phyloP scores from a whole-genome alignment of 352 stramenopile species.

The Globisporangium parvum region DNA sequence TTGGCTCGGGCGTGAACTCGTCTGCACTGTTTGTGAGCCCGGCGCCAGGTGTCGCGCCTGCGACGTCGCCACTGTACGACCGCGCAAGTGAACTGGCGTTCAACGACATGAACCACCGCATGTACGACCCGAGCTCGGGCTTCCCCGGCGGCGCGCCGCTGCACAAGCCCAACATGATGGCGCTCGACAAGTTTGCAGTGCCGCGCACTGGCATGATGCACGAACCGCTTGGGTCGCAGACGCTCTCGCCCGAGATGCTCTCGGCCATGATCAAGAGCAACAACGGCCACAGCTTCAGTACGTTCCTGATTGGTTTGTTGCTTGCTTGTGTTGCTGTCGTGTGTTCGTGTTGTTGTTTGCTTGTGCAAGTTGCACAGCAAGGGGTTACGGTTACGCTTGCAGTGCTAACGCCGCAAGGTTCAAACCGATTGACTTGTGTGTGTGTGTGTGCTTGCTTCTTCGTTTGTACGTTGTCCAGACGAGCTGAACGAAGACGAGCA shows the following conservation, averaged over 20 bases:
- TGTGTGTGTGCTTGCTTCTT: not conserved
- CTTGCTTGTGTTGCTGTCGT: not conserved
- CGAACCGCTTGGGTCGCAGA: slow-evolving; percentile 58
- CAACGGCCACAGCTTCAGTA: slow-evolving; percentile 44
- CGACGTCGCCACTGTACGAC: slow-evolving; percentile 37
- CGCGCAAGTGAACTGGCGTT: slow-evolving; percentile 52
- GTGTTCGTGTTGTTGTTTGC: not conserved
- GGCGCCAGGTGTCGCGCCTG: slow-evolving; percentile 16
- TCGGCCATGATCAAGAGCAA: slow-evolving; percentile 83
- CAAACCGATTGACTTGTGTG: not conserved
- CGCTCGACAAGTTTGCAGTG: slow-evolving; percentile 13
- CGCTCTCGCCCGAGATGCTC: slow-evolving; percentile 72
- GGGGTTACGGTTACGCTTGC: not conserved
- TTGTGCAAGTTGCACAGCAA: not conserved
- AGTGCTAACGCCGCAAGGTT: not conserved
- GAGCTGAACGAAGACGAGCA: slow-evolving; percentile 80
- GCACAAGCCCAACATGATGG: slow-evolving; percentile 26
- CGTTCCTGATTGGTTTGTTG: slow-evolving; percentile 9
- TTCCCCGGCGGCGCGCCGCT: slow-evolving; percentile 37
- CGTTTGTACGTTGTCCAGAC: slow-evolving; percentile 25
- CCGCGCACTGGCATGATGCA: slow-evolving; percentile 20
- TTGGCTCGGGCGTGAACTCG: slow-evolving; percentile 57
- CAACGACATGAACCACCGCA: slow-evolving; percentile 48
- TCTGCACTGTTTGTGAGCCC: slow-evolving; percentile 28
- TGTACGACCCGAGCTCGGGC: slow-evolving; percentile 63